These are phyloP conservation scores for Amniculicola lignicola DNA, from an alignment of 495 filamentous ascomycete species.

Conservation along the genomic window DNA sequence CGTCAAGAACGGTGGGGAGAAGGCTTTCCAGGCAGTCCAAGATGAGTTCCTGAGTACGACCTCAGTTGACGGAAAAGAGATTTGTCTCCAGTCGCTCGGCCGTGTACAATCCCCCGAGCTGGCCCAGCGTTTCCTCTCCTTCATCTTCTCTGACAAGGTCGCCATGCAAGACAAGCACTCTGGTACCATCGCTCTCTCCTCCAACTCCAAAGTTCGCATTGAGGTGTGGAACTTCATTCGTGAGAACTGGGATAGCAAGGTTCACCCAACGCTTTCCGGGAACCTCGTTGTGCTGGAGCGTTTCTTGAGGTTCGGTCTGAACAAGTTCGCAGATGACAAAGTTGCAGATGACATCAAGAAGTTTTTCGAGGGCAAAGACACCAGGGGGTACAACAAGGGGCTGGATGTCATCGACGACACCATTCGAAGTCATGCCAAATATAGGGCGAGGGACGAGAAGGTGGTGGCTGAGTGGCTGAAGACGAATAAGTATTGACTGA, in stretches of 20 bases:
- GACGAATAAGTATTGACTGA: slow-evolving; percentile 58
- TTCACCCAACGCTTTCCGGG: slow-evolving; percentile 64
- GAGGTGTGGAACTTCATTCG: slow-evolving; percentile 82
- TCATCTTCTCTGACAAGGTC: slow-evolving; percentile 75
- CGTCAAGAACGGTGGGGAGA: slow-evolving; percentile 62
- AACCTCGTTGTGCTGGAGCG: slow-evolving; percentile 87
- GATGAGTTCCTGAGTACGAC: slow-evolving; percentile 76
- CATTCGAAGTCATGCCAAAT: slow-evolving; percentile 71
- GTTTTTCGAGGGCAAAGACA: slow-evolving; percentile 84
- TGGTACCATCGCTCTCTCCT: slow-evolving; percentile 66
- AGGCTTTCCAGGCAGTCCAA: slow-evolving; percentile 71
- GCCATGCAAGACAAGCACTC: slow-evolving; percentile 82
- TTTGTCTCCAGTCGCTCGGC: slow-evolving; percentile 72
- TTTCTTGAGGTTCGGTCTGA: slow-evolving; percentile 72
- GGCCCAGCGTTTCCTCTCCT: slow-evolving; percentile 66
- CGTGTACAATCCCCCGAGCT: slow-evolving; percentile 66
- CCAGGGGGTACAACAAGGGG: slow-evolving; percentile 72
- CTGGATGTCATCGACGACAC: slow-evolving; percentile 76
- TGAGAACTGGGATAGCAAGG: slow-evolving; percentile 63
- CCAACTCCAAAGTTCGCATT: slow-evolving; percentile 65
- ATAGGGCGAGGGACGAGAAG: slow-evolving; percentile 68
- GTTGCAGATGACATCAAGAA: slow-evolving; percentile 70
- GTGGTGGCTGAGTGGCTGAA: slow-evolving; percentile 68
- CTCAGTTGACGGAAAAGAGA: slow-evolving; percentile 86
- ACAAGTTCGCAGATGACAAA: slow-evolving; percentile 68